Evolutionary conservation across 345 rosid genomes (phyloP).

Genomic region (Dimocarpus longan): DNA sequence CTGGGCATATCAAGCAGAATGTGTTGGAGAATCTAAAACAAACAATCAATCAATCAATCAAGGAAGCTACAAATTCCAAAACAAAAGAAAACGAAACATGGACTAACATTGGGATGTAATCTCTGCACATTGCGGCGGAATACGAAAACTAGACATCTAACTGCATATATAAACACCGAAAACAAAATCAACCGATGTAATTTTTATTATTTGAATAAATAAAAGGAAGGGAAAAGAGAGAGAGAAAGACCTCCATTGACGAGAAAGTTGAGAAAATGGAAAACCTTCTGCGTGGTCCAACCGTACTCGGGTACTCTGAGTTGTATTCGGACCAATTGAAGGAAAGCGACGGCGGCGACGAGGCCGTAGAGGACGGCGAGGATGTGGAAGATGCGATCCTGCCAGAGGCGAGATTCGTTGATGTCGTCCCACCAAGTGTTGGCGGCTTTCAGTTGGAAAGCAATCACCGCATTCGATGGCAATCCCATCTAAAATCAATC

Average conservation of each 20-base stretch:
- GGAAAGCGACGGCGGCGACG: constrained; percentile 77
- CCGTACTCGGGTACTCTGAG: constrained; percentile 93
- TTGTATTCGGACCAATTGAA: constrained; percentile 87
- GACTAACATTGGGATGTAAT: constrained; percentile 59
- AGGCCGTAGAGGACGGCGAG: constrained; percentile 70
- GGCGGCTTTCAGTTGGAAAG: constrained; percentile 51
- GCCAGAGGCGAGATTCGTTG: constrained; percentile 72
- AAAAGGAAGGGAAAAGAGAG: neutral
- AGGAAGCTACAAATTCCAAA: neutral
- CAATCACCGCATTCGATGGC: constrained; percentile 38
- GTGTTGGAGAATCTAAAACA: constrained; percentile 67
- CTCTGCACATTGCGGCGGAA: constrained; percentile 68
- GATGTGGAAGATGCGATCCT: constrained; percentile 75
- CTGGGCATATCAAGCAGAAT: constrained; percentile 85
- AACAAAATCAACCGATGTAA: neutral
- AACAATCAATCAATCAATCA: constrained; percentile 13
- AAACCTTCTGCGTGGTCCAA: constrained; percentile 96
- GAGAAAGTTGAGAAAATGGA: constrained; percentile 88
- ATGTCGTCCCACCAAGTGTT: constrained; percentile 73
- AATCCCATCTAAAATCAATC: constrained; percentile 1
- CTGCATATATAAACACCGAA: constrained; percentile 35
- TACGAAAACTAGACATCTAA: constrained; percentile 65
- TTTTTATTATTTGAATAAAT: neutral
- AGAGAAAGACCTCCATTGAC: constrained; percentile 79
- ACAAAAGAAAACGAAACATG: neutral